Conservation (phyloP, 1,139 yeast species). For the Yamadazyma diospyri region DNA sequence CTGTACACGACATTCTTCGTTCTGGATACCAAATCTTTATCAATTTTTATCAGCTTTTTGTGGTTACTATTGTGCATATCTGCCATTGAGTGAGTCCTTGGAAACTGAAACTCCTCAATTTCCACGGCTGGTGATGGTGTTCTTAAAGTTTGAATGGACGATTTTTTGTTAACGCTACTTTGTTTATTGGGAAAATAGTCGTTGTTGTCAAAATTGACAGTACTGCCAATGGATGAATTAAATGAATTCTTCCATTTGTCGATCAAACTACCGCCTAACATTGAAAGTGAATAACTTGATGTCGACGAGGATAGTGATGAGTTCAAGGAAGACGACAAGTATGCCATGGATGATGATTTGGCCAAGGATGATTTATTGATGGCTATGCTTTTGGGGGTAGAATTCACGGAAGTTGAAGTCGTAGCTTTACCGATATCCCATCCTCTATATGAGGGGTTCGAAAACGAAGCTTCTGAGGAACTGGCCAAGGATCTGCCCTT, state of each 20-base stretch:
- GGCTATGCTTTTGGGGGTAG: slow-evolving; percentile 19
- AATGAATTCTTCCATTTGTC: slow-evolving; percentile 45
- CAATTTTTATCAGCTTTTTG: slow-evolving; percentile 6
- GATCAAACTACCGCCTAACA: slow-evolving; percentile 43
- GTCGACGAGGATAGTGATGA: slow-evolving; percentile 35
- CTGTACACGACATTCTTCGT: slow-evolving; percentile 12
- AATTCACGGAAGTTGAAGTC: slow-evolving; percentile 20
- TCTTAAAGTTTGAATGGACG: slow-evolving; percentile 31
- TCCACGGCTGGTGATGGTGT: slow-evolving; percentile 50
- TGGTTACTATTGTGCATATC: slow-evolving; percentile 21
- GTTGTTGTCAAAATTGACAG: slow-evolving; percentile 12
- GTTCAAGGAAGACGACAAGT: slow-evolving; percentile 40
- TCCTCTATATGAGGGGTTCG: slow-evolving; percentile 31
- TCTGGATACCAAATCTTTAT: slow-evolving; percentile 11
- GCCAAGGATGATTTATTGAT: slow-evolving; percentile 23
- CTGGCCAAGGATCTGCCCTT: slow-evolving; percentile 18
- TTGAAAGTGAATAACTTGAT: slow-evolving; percentile 38
- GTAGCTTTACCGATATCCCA: slow-evolving; percentile 43
- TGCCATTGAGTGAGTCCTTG: slow-evolving; percentile 40
- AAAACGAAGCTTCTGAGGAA: slow-evolving; percentile 30
- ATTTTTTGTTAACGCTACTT: slow-evolving; percentile 19
- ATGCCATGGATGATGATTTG: slow-evolving; percentile 40
- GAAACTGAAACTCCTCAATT: slow-evolving; percentile 33
- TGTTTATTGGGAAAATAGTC: slow-evolving; percentile 14
- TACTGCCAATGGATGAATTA: slow-evolving; percentile 10